These are phyloP conservation scores for Fusarium sp. DNA, from an alignment of 2,329 filamentous ascomycete genomes.

Conservation along the genomic window DNA sequence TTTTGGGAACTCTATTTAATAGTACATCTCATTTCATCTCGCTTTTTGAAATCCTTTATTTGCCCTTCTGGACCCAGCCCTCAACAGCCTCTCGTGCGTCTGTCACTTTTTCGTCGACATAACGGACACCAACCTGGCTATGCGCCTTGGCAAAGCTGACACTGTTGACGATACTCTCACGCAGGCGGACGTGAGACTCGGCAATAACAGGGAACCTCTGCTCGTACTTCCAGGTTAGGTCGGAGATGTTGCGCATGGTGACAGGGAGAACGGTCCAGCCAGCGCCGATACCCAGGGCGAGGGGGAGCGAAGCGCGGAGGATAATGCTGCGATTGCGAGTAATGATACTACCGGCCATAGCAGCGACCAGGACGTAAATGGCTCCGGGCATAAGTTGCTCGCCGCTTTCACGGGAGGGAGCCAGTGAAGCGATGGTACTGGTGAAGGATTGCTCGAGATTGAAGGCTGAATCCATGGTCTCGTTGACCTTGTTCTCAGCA, in stretches of 20 bases:
- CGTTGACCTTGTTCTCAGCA: slow-evolving; percentile 86
- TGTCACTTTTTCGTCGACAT: slow-evolving; percentile 83
- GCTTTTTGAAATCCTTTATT: slow-evolving; percentile 58
- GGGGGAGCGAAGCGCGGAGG: slow-evolving; percentile 78
- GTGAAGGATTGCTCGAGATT: slow-evolving; percentile 90
- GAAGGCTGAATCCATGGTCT: slow-evolving; percentile 81
- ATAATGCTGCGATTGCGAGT: slow-evolving; percentile 87
- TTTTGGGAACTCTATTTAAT: slow-evolving; percentile 49
- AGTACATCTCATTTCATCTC: slow-evolving; percentile 50
- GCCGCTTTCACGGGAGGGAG: slow-evolving; percentile 83
- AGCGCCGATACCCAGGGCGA: slow-evolving; percentile 82
- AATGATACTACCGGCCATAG: slow-evolving; percentile 94
- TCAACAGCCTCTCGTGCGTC: slow-evolving; percentile 81
- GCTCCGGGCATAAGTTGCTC: slow-evolving; percentile 90
- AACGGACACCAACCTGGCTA: slow-evolving; percentile 73
- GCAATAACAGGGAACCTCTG: slow-evolving; percentile 85
- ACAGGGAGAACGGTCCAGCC: slow-evolving; percentile 87
- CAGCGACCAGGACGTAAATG: slow-evolving; percentile 91
- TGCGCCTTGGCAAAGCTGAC: slow-evolving; percentile 80
- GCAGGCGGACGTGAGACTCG: slow-evolving; percentile 79
- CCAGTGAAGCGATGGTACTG: slow-evolving; percentile 86
- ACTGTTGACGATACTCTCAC: slow-evolving; percentile 74
- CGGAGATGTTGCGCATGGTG: slow-evolving; percentile 88
- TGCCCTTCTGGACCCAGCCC: slow-evolving; percentile 91
- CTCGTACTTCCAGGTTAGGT: slow-evolving; percentile 93